Base-by-base conservation (phyloP, 2,329 filamentous ascomycete genomes). In the Fusarium sp. region DNA sequence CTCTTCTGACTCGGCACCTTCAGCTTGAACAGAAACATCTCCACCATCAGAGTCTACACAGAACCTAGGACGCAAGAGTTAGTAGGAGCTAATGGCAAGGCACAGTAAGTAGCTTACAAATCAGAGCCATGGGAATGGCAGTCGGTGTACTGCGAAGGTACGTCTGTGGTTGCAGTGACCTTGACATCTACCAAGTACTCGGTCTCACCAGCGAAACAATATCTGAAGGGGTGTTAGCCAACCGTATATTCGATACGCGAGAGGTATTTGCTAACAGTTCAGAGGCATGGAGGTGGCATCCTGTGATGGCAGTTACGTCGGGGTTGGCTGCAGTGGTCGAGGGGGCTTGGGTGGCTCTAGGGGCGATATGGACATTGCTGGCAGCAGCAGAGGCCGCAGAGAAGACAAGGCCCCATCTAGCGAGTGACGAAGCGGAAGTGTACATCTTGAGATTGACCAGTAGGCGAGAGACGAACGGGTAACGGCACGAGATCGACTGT, bases 101-200 rank as follows among this genome's bases (percentile, higher is more conserved):
- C 37, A 27, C 10, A 21, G 5, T 41, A 19, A 14, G 29, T 37
- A 9, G 46, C 86, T 74, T 82, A 92, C 89, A 85, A 84, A 49
- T 90, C 84, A 7, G 79, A 76, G 21, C 83, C 90, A 79, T 93
- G 91, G 2, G 81, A 75, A 78, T 94, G 91, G 77, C 92, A 93
- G 60, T 81, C 88, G 0, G 90, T 92, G 75, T 90, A 93, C 58
- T 87, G 81, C 0, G 90, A 83, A 3, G 91, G 89, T 23, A 89
- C 79, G 54, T 86, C 85, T 49, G 85, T 84, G 3, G 87, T 89
- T 23, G 84, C 85, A 8, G 88, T 92, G 6, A 84, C 82, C 11
- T 86, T 85, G 7, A 84, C 81, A 55, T 82, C 81, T 27, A 86
- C 81, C 39, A 80, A 72, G 60, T 84, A 86, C 75, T 86, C 84